Conservation (phyloP, 2,329 filamentous ascomycete species). For the Aureobasidium uvarum region DNA sequence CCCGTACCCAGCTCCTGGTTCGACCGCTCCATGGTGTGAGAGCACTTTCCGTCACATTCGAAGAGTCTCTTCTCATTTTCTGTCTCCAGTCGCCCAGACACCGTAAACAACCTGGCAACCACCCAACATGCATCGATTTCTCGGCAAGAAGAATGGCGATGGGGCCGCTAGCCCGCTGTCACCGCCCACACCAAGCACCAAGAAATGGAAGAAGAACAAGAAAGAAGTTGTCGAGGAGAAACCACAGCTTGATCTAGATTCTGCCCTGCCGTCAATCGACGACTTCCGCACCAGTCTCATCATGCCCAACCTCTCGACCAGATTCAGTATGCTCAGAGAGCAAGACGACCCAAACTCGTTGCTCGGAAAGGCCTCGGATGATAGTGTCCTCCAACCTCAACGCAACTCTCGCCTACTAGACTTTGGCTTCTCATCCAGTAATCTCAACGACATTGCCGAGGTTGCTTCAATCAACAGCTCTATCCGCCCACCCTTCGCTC, state of each 20-base stretch:
- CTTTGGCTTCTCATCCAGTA: slow-evolving; percentile 58
- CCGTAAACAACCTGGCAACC: neutral
- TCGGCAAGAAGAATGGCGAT: slow-evolving; percentile 66
- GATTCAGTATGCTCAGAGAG: slow-evolving; percentile 95
- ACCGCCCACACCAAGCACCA: slow-evolving; percentile 30
- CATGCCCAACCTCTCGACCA: slow-evolving; percentile 90
- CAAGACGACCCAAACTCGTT: slow-evolving; percentile 89
- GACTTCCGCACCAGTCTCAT: slow-evolving; percentile 94
- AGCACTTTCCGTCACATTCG: neutral
- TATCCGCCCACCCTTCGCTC: slow-evolving; percentile 57
- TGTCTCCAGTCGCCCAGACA: neutral
- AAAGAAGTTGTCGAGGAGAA: slow-evolving; percentile 54
- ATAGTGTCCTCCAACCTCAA: slow-evolving; percentile 83
- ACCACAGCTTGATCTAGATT: slow-evolving; percentile 67
- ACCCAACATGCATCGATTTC: slow-evolving; percentile 69
- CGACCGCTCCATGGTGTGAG: slow-evolving; percentile 11
- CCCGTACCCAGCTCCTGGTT: slow-evolving; percentile 2
- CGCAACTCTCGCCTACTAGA: slow-evolving; percentile 75
- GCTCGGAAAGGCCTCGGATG: slow-evolving; percentile 90
- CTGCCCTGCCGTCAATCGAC: slow-evolving; percentile 74
- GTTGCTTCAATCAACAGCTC: slow-evolving; percentile 73
- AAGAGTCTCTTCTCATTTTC: neutral
- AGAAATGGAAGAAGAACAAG: slow-evolving; percentile 53
- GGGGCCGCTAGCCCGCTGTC: slow-evolving; percentile 39
- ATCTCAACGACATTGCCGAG: slow-evolving; percentile 83